phyloP scores from a whole-genome alignment of 768 basidiomycete genomes.

The Rhizopogon vesiculosus region DNA sequence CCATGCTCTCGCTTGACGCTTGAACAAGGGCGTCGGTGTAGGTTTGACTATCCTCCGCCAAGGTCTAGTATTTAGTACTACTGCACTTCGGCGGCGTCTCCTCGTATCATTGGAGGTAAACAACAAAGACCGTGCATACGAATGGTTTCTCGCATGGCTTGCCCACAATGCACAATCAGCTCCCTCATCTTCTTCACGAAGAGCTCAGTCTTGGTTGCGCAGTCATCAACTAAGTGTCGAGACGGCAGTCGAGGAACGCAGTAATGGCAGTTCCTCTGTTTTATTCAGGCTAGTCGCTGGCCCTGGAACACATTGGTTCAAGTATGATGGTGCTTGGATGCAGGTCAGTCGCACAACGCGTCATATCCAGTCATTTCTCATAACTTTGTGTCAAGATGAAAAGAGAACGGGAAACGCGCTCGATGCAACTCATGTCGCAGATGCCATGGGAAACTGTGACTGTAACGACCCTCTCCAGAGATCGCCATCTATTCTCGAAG shows the following conservation, averaged over 20 bases:
- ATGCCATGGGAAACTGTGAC: constrained; percentile 97
- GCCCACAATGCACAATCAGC: constrained; percentile 52
- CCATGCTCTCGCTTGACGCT: not conserved
- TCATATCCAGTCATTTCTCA: not conserved
- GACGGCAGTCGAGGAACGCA: constrained; percentile 82
- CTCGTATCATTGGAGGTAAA: constrained; percentile 95
- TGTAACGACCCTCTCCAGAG: constrained; percentile 86
- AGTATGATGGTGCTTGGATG: constrained; percentile 91
- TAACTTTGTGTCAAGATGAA: constrained; percentile 59
- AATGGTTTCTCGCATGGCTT: constrained; percentile 98
- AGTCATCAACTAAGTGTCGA: constrained; percentile 95
- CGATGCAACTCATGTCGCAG: constrained; percentile 88
- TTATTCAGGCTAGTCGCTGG: constrained; percentile 94
- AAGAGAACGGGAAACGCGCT: constrained; percentile 89
- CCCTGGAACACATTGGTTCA: constrained; percentile 91
- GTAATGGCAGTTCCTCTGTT: constrained; percentile 88
- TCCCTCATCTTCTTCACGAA: constrained; percentile 20
- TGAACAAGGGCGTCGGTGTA: constrained; percentile 80
- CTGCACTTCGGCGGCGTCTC: constrained; percentile 80
- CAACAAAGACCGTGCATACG: constrained; percentile 91
- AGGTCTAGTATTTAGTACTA: constrained; percentile 61
- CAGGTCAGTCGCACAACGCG: constrained; percentile 49
- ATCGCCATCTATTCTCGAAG: constrained; percentile 72
- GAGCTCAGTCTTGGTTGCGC: constrained; percentile 44
- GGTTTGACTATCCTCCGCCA: constrained; percentile 73